These are phyloP conservation scores for Prunus mongolica DNA, from an alignment of 306 rosid species.

Conservation along the genomic window DNA sequence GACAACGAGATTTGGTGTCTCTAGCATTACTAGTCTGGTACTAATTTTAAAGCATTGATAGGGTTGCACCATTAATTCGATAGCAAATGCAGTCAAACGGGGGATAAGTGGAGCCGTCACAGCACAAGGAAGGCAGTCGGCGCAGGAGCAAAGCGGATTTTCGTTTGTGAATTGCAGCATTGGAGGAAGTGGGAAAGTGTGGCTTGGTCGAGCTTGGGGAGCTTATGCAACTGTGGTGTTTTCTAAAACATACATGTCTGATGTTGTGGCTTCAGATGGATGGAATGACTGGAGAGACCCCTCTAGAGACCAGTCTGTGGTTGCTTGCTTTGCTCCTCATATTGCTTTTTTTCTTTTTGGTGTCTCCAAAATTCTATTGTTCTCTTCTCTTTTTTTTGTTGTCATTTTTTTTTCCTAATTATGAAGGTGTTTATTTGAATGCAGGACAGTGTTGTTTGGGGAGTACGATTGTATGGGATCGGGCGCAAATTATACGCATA, in stretches of 20 bases:
- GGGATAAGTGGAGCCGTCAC: conserved; percentile 68
- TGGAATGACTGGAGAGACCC: conserved; percentile 81
- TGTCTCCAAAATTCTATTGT: background rate
- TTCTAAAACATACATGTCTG: conserved; percentile 59
- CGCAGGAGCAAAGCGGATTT: conserved; percentile 54
- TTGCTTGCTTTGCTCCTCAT: background rate
- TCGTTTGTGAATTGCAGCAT: conserved; percentile 77
- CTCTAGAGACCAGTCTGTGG: conserved; percentile 59
- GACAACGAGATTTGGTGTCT: background rate
- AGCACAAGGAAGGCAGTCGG: conserved; percentile 59
- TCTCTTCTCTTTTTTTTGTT: background rate
- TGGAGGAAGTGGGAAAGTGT: conserved; percentile 65
- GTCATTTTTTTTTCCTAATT: background rate
- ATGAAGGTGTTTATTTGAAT: background rate
- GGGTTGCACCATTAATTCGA: conserved; percentile 55
- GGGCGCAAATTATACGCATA: conserved; percentile 49
- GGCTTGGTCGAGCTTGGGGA: conserved; percentile 96
- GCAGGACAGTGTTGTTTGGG: conserved; percentile 67
- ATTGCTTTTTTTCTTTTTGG: background rate
- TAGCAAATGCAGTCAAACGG: conserved; percentile 37
- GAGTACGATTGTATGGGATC: conserved; percentile 58
- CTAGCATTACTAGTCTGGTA: background rate
- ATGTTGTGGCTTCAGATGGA: conserved; percentile 53
- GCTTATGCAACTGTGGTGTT: conserved; percentile 55
- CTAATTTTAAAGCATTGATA: conserved; percentile 5